These are phyloP conservation scores for Plantago ovata DNA, from an alignment of 257 asterid genomes.

Conservation along the genomic window DNA sequence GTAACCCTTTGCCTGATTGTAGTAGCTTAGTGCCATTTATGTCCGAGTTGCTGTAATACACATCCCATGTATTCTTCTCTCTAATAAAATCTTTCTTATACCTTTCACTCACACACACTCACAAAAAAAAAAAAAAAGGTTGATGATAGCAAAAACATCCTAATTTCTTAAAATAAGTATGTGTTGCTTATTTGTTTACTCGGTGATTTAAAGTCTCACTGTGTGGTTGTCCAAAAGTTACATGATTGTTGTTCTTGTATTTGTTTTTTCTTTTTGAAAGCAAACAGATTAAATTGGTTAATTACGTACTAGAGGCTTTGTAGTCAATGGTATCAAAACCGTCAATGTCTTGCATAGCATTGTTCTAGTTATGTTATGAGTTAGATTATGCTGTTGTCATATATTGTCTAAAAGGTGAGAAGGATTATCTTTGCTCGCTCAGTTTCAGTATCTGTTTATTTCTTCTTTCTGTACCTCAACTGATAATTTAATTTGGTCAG, in stretches of 20 bases:
- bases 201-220: background rate
- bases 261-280: background rate
- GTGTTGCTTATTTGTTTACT: background rate
- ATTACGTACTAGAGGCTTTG: too few species aligned
- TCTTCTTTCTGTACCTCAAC: background rate
- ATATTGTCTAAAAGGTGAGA: background rate
- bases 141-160: too few species aligned
- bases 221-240: background rate
- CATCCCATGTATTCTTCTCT: too few species aligned
- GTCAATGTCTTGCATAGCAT: background rate
- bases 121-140: too few species aligned
- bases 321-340: background rate
- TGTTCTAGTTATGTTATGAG: background rate
- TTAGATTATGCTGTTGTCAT: background rate
- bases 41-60: too few species aligned
- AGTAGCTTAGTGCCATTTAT: too few species aligned
- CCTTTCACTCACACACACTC: too few species aligned
- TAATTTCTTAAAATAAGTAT: background rate
- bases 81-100: too few species aligned
- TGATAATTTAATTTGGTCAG: background rate
- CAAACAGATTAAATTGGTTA: background rate
- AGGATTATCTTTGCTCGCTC: background rate
- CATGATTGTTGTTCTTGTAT: too few species aligned
- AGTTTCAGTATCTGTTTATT: slow-evolving; percentile 5
- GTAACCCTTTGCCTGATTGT: too few species aligned